A percentile compares a stretch with the other conserved stretches of the same genome.
Conservation (phyloP, 768 basidiomycete species). For the Boletus tomentosulus region DNA sequence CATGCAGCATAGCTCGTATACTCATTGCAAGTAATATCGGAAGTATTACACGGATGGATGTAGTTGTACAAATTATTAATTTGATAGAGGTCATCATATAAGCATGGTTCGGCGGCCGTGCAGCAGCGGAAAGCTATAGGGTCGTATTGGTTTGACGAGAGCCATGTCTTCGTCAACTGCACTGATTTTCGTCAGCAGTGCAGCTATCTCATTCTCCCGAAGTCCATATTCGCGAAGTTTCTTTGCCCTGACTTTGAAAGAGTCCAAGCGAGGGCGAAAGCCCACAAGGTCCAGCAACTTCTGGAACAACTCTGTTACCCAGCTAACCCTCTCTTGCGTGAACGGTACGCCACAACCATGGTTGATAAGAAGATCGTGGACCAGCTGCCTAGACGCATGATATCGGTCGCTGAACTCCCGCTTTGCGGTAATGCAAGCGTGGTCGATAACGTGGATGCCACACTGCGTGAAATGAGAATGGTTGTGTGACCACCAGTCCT, state of each 20-base stretch:
- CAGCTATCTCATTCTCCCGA: slow-evolving; percentile 18
- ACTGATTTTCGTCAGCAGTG: slow-evolving; percentile 18
- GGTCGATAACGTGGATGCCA: slow-evolving; percentile 23
- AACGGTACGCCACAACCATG: slow-evolving; percentile 18
- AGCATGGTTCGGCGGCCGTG: slow-evolving; percentile 11
- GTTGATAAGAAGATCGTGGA: slow-evolving; percentile 20
- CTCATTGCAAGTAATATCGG: neutral
- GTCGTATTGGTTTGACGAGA: slow-evolving; percentile 3
- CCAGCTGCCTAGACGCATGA: slow-evolving; percentile 16
- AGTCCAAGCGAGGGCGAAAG: slow-evolving; percentile 18
- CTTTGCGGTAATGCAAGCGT: slow-evolving; percentile 35
- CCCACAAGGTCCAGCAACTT: slow-evolving; percentile 22
- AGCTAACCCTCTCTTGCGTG: slow-evolving; percentile 21
- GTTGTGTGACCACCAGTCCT: slow-evolving; percentile 33
- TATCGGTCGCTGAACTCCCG: slow-evolving; percentile 26
- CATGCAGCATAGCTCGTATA: neutral
- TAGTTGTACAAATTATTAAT: slow-evolving; percentile 5
- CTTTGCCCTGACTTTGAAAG: slow-evolving; percentile 18
- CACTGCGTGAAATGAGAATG: slow-evolving; percentile 14
- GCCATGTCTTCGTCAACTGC: slow-evolving; percentile 20
- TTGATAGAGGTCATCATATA: slow-evolving; percentile 2
- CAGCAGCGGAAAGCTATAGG: slow-evolving; percentile 2
- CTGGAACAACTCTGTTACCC: slow-evolving; percentile 22
- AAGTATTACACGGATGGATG: slow-evolving; percentile 5
- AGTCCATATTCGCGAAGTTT: slow-evolving; percentile 28